A percentile compares a stretch with the other conserved stretches of the same genome.
phyloP scores from a whole-genome alignment of 352 stramenopile genomes.

The Plasmopara viticola region DNA sequence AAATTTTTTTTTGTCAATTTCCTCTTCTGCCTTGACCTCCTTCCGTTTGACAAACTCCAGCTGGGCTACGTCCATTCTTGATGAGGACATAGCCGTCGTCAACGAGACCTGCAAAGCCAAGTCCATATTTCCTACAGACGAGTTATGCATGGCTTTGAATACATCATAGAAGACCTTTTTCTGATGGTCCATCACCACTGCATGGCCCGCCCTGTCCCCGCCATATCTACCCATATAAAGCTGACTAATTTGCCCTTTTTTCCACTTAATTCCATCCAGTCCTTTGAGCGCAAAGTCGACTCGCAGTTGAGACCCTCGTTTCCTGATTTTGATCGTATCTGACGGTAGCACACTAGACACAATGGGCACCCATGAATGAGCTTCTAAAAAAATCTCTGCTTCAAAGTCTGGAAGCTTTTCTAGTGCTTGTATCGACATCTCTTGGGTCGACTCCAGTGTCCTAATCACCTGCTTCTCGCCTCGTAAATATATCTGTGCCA shows the following conservation, averaged over 20 bases:
- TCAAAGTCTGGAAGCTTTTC: conserved; percentile 73
- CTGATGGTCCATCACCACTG: conserved; percentile 59
- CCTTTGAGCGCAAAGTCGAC: conserved; percentile 71
- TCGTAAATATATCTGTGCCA: conserved; percentile 59
- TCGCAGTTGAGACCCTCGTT: conserved; percentile 59
- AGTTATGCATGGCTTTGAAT: conserved; percentile 39
- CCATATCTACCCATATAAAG: conserved; percentile 44
- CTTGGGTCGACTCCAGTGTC: conserved; percentile 39
- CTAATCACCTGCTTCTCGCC: conserved; percentile 56
- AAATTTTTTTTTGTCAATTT: conserved; percentile 20
- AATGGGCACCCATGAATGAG: conserved; percentile 75
- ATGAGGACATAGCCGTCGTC: conserved; percentile 61
- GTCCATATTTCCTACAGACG: conserved; percentile 63
- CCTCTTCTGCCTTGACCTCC: conserved; percentile 34
- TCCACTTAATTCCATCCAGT: conserved; percentile 70
- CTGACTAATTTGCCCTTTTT: conserved; percentile 63
- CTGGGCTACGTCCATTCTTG: conserved; percentile 44
- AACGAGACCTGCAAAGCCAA: conserved; percentile 65
- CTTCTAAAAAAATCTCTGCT: conserved; percentile 71
- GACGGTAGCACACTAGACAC: conserved; percentile 75
- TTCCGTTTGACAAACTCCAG: conserved; percentile 61
- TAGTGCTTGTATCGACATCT: conserved; percentile 53
- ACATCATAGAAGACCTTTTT: conserved; percentile 59
- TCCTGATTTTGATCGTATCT: conserved; percentile 65
- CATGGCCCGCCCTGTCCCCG: conserved; percentile 28